Conservation (phyloP, 352 stramenopile species). For the Phytophthora foliorum region DNA sequence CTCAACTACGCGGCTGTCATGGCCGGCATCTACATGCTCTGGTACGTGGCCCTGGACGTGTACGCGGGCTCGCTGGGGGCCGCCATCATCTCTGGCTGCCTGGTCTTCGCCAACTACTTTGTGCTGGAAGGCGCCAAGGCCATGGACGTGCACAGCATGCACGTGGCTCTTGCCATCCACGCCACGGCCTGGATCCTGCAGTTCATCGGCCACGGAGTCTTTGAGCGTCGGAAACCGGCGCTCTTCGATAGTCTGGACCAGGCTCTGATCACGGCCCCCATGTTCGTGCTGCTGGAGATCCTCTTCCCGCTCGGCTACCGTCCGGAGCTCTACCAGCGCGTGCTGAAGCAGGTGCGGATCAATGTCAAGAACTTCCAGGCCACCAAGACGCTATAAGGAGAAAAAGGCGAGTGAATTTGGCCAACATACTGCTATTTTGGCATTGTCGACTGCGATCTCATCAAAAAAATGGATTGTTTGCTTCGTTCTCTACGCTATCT, state of each 20-base stretch:
- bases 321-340: slow-evolving; percentile 68
- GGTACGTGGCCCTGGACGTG: slow-evolving; percentile 82
- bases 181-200: slow-evolving; percentile 71
- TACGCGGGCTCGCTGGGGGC: slow-evolving; percentile 70
- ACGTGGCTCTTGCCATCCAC: slow-evolving; percentile 70
- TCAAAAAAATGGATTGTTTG: slow-evolving; percentile 16
- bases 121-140: slow-evolving; percentile 42
- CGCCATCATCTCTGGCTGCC: slow-evolving; percentile 56
- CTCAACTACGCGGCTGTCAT: slow-evolving; percentile 76
- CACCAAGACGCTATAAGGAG: slow-evolving; percentile 47
- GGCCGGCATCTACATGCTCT: slow-evolving; percentile 77
- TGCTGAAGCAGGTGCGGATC: slow-evolving; percentile 66
- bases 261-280: slow-evolving; percentile 81
- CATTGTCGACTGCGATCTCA: no score
- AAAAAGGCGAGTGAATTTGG: neutral
- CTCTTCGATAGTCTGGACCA: slow-evolving; percentile 91
- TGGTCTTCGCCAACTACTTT: slow-evolving; percentile 75
- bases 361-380: slow-evolving; percentile 74
- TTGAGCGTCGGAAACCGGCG: slow-evolving; percentile 87
- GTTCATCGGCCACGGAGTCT: slow-evolving; percentile 90
- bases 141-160: slow-evolving; percentile 62
- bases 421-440: neutral
- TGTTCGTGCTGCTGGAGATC: slow-evolving; percentile 91
- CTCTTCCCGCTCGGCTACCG: slow-evolving; percentile 87
- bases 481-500: neutral